Conservation (phyloP, 2,329 filamentous ascomycete species). For the Aspergillus pseudoviridinutans region DNA sequence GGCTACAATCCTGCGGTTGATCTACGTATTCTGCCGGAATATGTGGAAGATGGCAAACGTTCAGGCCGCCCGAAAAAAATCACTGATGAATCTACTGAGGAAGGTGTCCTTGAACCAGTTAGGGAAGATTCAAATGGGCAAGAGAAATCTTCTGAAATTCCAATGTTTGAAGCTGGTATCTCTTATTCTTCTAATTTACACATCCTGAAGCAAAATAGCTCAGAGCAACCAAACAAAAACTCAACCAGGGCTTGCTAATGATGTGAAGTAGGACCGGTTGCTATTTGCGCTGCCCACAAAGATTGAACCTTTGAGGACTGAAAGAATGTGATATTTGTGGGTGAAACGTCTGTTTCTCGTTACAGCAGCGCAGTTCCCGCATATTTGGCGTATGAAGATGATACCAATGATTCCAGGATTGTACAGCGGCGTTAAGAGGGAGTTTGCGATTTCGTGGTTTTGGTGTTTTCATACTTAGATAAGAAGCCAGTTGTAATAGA, state of each 20-base stretch:
- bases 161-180: not conserved
- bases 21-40: not conserved
- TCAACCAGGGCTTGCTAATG: not conserved
- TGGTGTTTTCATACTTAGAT: not conserved
- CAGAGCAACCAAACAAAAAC: not conserved
- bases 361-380: too few species aligned
- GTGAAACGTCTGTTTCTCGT: not conserved
- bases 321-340: not conserved
- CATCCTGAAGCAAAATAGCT: not conserved
- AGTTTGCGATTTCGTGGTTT: not conserved
- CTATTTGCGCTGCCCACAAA: not conserved
- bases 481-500: too few species aligned
- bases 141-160: not conserved
- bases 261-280: not conserved
- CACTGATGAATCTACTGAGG: not conserved
- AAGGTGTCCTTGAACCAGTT: not conserved
- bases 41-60: conserved; percentile 5
- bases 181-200: not conserved
- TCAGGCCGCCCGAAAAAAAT: not conserved
- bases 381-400: not conserved
- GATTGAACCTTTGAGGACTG: not conserved
- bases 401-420: not conserved
- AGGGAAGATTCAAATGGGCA: not conserved
- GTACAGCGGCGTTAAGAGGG: not conserved
- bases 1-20: conserved; percentile 1